phyloP scores from a whole-genome alignment of 352 stramenopile species.

The Peronospora belbahrii region DNA sequence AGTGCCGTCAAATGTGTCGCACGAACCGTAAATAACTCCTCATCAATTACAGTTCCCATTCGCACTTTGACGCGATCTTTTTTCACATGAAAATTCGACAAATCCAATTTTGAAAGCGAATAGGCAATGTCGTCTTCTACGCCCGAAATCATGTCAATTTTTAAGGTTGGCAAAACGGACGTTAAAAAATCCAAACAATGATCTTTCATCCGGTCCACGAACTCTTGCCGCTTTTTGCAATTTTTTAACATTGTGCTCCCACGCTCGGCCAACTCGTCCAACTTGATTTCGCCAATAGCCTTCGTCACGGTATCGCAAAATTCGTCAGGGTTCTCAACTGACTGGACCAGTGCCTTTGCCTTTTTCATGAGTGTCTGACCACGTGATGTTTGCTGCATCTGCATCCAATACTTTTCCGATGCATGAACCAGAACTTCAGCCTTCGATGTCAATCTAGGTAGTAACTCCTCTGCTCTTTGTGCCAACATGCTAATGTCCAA shows the following conservation, averaged over 20 bases:
- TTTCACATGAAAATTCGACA: conserved; percentile 77
- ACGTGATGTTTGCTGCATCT: conserved; percentile 64
- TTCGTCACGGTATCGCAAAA: conserved; percentile 72
- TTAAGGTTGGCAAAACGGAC: conserved; percentile 76
- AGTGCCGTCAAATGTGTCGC: conserved; percentile 68
- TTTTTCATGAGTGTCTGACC: conserved; percentile 60
- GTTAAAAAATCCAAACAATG: conserved; percentile 83
- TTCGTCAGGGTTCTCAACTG: conserved; percentile 61
- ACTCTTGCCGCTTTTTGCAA: conserved; percentile 62
- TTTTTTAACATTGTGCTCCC: conserved; percentile 52
- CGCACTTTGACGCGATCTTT: conserved; percentile 82
- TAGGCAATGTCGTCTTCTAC: conserved; percentile 74
- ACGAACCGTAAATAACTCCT: conserved; percentile 73
- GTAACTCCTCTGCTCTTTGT: conserved; percentile 51
- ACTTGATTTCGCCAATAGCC: conserved; percentile 54
- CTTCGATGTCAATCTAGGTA: conserved; percentile 49
- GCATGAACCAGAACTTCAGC: conserved; percentile 49
- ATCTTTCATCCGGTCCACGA: conserved; percentile 75
- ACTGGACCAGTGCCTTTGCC: conserved; percentile 61
- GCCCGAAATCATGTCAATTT: conserved; percentile 73
- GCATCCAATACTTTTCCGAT: conserved; percentile 58
- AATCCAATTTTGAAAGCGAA: conserved; percentile 66
- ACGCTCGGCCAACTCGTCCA: conserved; percentile 66
- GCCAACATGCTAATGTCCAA: conserved; percentile 52
- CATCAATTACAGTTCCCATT: conserved; percentile 70